Evolutionary conservation across 805 yeast species (phyloP), one percentile per base, ranked within the genome.

Genomic region (Hanseniaspora occidentalis): DNA sequence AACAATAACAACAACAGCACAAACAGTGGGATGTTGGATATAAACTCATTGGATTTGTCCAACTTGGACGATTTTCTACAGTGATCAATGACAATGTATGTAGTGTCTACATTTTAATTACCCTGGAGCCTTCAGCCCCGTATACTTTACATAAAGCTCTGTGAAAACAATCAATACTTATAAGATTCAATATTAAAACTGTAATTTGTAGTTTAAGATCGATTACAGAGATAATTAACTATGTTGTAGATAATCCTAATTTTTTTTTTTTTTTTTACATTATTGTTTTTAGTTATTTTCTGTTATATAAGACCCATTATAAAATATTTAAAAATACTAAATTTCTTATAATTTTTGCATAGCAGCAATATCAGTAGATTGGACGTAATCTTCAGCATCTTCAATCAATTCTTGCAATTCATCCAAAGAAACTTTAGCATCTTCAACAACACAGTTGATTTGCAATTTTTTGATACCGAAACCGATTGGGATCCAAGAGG

Each of bases 381-480:
- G 99, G 62, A 92, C 96, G 74, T 86, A 94, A 74, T 92, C 99
- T 77, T 92, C 98, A 66, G 84, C 95, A 62, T 79, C 96, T 65
- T 73, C 79, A 53, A 77, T 73, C 46, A 58, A 59, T 51, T 68
- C 70, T 71, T 83, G 89, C 64, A 92, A 80, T 43, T 83, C 96
- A 55, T 84, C 95, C 58, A 86, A 60, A 50, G 96, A 84, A 53
- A 92, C 96, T 78, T 79, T 80, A 56, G 75, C 94, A 70, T 92
- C 99, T 78, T 92, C 97, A 56, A 92, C 81, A 64, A 92, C 98
- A 71, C 82, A 70, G 88, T 88, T 89, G 71, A 92, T 84, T 77
- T 92, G 98, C 67, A 92, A 79, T 78, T 92, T 92, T 83, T 84
- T 84, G 77, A 92, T 89, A 79, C 99, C 99, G 81, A 76, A 92